Evolutionary conservation across 371 early-diverging fungal species (phyloP).

Genomic region (Rhizopus microsporus): DNA sequence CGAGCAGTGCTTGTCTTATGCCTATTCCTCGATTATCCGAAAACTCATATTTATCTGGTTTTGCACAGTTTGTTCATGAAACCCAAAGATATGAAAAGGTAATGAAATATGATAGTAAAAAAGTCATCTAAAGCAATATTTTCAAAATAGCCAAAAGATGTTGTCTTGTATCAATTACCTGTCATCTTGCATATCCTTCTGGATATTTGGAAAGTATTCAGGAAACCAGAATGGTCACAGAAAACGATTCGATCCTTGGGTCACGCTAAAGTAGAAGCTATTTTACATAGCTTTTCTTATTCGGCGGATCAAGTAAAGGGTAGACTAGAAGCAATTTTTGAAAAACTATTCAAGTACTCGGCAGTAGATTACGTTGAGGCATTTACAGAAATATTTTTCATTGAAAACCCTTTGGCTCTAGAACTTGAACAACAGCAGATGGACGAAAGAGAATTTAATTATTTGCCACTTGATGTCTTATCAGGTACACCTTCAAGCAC

Average conservation of each 20-base stretch:
- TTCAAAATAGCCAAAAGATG: slow-evolving; percentile 44
- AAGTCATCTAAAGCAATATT: not conserved
- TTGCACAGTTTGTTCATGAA: slow-evolving; percentile 35
- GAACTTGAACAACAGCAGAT: slow-evolving; percentile 35
- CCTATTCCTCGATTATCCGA: slow-evolving; percentile 24
- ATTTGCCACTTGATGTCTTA: slow-evolving; percentile 51
- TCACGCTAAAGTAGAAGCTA: slow-evolving; percentile 41
- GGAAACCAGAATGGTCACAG: slow-evolving; percentile 34
- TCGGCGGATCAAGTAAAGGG: slow-evolving; percentile 53
- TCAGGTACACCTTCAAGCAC: slow-evolving; percentile 54
- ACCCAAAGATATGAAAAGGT: slow-evolving; percentile 29
- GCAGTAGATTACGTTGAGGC: slow-evolving; percentile 66
- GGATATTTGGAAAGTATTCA: slow-evolving; percentile 57
- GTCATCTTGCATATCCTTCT: slow-evolving; percentile 52
- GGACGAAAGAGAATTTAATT: slow-evolving; percentile 26
- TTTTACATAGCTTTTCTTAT: slow-evolving; percentile 47
- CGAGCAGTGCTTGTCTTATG: slow-evolving; percentile 6
- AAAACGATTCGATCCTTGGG: slow-evolving; percentile 24
- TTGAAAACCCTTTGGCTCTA: slow-evolving; percentile 56
- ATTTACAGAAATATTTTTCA: slow-evolving; percentile 61
- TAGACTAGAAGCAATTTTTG: slow-evolving; percentile 56
- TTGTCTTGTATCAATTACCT: slow-evolving; percentile 55
- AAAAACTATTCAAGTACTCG: slow-evolving; percentile 57
- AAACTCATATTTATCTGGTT: slow-evolving; percentile 27
- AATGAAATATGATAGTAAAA: not conserved